A percentile compares a stretch with the other conserved stretches of the same genome.
phyloP scores from a whole-genome alignment of 768 basidiomycete species.

The Ephemerocybe angulata region DNA sequence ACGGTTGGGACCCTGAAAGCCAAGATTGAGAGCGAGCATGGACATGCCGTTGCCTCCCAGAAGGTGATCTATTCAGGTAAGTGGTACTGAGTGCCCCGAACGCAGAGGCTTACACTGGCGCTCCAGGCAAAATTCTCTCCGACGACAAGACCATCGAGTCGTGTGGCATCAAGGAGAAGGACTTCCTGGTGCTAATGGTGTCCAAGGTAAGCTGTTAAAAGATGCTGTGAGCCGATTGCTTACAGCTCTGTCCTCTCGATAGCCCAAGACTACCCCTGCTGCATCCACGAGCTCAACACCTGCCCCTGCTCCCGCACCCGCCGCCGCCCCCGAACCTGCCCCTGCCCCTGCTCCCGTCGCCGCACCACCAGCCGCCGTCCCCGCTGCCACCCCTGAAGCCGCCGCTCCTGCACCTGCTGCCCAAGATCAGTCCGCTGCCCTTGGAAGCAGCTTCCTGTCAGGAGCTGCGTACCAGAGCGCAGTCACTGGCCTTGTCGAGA shows the following conservation, averaged over 20 bases:
- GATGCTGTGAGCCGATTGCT: background rate
- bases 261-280: constrained; percentile 47
- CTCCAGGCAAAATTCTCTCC: constrained; percentile 80
- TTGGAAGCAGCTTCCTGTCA: constrained; percentile 58
- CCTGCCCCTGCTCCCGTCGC: constrained; percentile 32
- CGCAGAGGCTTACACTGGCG: constrained; percentile 6
- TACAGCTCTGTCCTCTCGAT: constrained; percentile 1
- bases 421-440: constrained; percentile 27
- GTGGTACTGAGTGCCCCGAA: background rate
- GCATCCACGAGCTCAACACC: constrained; percentile 17
- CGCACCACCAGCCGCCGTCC: constrained; percentile 24
- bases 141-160: constrained; percentile 87
- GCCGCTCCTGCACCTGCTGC: constrained; percentile 24
- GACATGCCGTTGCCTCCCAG: constrained; percentile 69
- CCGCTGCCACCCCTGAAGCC: constrained; percentile 15
- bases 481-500: constrained; percentile 82
- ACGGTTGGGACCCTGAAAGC: constrained; percentile 77
- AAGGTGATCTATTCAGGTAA: constrained; percentile 96
- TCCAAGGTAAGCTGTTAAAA: constrained; percentile 63
- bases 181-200: constrained; percentile 99
- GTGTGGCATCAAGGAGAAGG: constrained; percentile 95
- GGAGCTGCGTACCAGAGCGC: constrained; percentile 74
- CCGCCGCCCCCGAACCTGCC: constrained; percentile 12
- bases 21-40: constrained; percentile 76
- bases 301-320: background rate